Conservation (phyloP, 768 basidiomycete species). For the Sutorius australiensis region DNA sequence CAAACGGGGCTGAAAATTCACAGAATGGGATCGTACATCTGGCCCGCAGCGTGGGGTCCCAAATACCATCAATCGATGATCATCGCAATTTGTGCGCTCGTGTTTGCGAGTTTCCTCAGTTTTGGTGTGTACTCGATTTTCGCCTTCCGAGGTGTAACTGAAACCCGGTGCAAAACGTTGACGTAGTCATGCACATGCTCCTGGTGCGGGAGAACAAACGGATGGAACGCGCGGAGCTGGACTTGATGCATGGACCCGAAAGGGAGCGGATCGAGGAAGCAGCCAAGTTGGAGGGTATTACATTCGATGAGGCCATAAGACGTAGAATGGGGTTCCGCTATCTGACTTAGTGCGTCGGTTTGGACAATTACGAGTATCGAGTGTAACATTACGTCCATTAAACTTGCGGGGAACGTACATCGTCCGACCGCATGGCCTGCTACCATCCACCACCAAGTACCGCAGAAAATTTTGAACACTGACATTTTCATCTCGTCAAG, state of each 20-base stretch:
- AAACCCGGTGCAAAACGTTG: too few species aligned
- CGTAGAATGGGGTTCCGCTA: conserved; percentile 57
- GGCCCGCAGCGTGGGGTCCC: conserved; percentile 51
- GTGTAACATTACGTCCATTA: too few species aligned
- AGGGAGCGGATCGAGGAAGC: conserved; percentile 53
- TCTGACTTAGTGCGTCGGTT: conserved; percentile 24
- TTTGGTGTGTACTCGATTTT: conserved; percentile 26
- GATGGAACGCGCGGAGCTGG: conserved; percentile 41
- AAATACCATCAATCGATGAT: conserved; percentile 60
- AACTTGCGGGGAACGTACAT: too few species aligned
- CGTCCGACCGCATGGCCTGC: too few species aligned
- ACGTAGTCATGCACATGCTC: too few species aligned
- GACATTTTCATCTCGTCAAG: not conserved
- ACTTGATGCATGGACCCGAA: conserved; percentile 35
- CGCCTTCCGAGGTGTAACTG: too few species aligned
- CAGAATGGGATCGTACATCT: conserved; percentile 59
- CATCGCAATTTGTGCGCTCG: conserved; percentile 39
- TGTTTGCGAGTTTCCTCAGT: conserved; percentile 30
- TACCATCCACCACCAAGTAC: too few species aligned
- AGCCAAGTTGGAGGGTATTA: conserved; percentile 55
- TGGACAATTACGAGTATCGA: too few species aligned
- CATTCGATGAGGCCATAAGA: conserved; percentile 56
- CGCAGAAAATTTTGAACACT: too few species aligned
- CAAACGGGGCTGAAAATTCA: not conserved
- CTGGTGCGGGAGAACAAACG: conserved; percentile 49